A percentile compares a stretch with the other conserved stretches of the same genome.
Evolutionary conservation across 306 rosid genomes (phyloP).

Genomic region (Pueraria montana): DNA sequence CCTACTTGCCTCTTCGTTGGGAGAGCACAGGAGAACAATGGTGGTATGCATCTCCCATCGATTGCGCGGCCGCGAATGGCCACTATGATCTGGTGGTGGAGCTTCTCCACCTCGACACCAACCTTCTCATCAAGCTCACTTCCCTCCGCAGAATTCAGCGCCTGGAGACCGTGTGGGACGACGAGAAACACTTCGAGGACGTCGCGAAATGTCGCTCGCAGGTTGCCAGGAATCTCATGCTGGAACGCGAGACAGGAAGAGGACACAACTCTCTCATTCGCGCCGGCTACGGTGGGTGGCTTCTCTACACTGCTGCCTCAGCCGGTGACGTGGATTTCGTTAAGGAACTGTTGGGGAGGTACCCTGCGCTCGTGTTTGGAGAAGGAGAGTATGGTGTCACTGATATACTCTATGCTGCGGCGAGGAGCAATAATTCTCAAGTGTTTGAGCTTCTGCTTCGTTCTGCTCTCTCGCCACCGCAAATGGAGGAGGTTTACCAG

Average conservation of each 20-base stretch:
- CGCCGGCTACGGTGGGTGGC: slow-evolving; percentile 99
- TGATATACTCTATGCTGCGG: slow-evolving; percentile 84
- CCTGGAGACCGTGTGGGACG: slow-evolving; percentile 95
- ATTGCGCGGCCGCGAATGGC: slow-evolving; percentile 94
- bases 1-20: slow-evolving; percentile 87
- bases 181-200: slow-evolving; percentile 65
- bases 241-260: slow-evolving; percentile 60
- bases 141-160: slow-evolving; percentile 93
- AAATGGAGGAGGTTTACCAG: slow-evolving; percentile 55
- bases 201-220: slow-evolving; percentile 77
- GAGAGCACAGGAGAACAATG: slow-evolving; percentile 93
- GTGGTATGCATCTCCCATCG: slow-evolving; percentile 98
- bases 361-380: slow-evolving; percentile 79
- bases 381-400: slow-evolving; percentile 95
- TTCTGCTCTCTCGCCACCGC: slow-evolving; percentile 58
- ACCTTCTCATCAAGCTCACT: slow-evolving; percentile 88
- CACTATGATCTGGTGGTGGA: slow-evolving; percentile 81
- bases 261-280: slow-evolving; percentile 76
- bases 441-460: slow-evolving; percentile 71
- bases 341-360: slow-evolving; percentile 62
- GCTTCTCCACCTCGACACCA: slow-evolving; percentile 89
- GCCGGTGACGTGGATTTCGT: slow-evolving; percentile 84
- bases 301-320: slow-evolving; percentile 92
- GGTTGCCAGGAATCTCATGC: slow-evolving; percentile 73
- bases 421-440: slow-evolving; percentile 73